Evolutionary conservation across 2,329 filamentous ascomycete genomes (phyloP).

Genomic region (Cytospora mali): DNA sequence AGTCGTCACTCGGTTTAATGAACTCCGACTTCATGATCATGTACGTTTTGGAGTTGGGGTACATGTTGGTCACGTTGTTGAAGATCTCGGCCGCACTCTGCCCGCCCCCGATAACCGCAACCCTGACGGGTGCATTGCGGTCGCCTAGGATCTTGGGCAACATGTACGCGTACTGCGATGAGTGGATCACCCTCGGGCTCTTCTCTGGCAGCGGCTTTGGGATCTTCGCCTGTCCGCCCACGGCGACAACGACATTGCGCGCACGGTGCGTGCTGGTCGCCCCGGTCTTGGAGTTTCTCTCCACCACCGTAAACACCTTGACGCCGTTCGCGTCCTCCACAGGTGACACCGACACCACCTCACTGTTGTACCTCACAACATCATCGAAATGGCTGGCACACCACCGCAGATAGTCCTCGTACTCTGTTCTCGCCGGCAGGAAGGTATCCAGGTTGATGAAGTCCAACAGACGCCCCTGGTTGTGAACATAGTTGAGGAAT

Average conservation of each 20-base stretch:
- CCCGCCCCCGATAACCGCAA: conserved; percentile 85
- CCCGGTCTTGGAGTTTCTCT: conserved; percentile 63
- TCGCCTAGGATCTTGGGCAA: conserved; percentile 63
- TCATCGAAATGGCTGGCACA: conserved; percentile 79
- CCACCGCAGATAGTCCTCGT: conserved; percentile 95
- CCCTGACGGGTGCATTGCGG: conserved; percentile 61
- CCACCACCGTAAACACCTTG: conserved; percentile 68
- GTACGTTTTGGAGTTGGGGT: conserved; percentile 77
- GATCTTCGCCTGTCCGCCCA: conserved; percentile 67
- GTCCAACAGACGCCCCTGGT: conserved; percentile 77
- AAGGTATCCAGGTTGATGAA: conserved; percentile 93
- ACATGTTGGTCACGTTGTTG: conserved; percentile 79
- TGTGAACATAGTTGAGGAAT: conserved; percentile 91
- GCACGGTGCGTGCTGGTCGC: conserved; percentile 55
- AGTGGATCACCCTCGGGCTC: conserved; percentile 80
- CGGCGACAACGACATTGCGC: conserved; percentile 65
- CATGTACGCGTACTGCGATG: conserved; percentile 76
- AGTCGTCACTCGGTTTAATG: conserved; percentile 89
- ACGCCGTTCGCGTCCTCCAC: conserved; percentile 53
- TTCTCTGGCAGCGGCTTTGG: conserved; percentile 69
- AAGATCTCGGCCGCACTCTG: conserved; percentile 97
- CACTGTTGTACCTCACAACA: conserved; percentile 73
- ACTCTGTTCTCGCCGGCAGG: conserved; percentile 81
- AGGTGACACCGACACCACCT: conserved; percentile 73
- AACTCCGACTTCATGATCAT: conserved; percentile 83